A percentile compares a stretch with the other conserved stretches of the same genome.
These are phyloP conservation scores for Penicillium cinerascens DNA, from an alignment of 495 filamentous ascomycete species.

Conservation along the genomic window DNA sequence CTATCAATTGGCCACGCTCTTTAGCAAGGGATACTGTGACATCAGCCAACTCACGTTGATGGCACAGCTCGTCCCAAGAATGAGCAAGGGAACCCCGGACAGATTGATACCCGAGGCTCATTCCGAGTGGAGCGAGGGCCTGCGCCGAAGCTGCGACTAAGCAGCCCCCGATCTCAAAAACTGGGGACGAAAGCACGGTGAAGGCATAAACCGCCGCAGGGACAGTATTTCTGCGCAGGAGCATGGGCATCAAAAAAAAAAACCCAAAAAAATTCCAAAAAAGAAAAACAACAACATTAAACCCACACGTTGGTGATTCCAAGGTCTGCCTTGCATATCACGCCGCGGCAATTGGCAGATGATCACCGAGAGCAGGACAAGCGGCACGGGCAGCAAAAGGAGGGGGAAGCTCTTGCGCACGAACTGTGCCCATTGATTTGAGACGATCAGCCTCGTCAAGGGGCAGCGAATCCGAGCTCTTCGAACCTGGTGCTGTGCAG, in stretches of 20 bases:
- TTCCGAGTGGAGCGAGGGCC: constrained; percentile 2
- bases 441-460: constrained; percentile 12
- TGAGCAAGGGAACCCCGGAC: background rate
- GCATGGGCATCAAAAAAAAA: background rate
- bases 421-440: constrained; percentile 11
- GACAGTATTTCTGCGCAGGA: background rate
- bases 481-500: constrained; percentile 7
- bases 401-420: constrained; percentile 12
- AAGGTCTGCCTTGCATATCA: constrained; percentile 19
- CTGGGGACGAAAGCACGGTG: background rate
- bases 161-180: background rate
- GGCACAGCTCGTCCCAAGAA: background rate
- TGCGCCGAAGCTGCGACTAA: background rate
- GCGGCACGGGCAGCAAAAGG: background rate
- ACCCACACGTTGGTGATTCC: constrained; percentile 16
- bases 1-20: background rate
- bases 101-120: constrained; percentile 3
- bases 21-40: background rate
- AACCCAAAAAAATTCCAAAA: background rate
- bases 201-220: constrained; percentile 2
- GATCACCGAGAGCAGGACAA: background rate
- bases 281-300: too few relatives aligned
- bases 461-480: constrained; percentile 16
- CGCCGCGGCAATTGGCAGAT: constrained; percentile 6
- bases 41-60: background rate